These are phyloP conservation scores for Eimeria sp. DNA, from an alignment of 169 alveolate genomes.

Conservation along the genomic window DNA sequence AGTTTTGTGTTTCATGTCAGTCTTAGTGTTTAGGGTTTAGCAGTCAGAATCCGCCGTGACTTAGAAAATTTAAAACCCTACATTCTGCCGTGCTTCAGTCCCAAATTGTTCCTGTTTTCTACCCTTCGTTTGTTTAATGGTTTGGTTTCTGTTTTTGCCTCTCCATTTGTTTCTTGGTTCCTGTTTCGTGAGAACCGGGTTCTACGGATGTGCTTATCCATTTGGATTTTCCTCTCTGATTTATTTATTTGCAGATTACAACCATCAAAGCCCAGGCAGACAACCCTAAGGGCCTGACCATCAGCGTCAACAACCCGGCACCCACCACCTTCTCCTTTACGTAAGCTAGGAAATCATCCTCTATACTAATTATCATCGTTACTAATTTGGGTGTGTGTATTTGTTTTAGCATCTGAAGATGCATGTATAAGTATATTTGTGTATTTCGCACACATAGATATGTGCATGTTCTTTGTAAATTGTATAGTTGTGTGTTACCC, in stretches of 20 bases:
- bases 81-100: too few species aligned
- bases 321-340: conserved; percentile 81
- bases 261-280: conserved; percentile 76
- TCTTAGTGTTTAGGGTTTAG: too few species aligned
- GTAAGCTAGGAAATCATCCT: not conserved
- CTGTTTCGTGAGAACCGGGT: too few species aligned
- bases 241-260: conserved; percentile 72
- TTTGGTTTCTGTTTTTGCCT: not conserved
- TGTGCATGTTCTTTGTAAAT: too few species aligned
- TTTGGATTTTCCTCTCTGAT: not conserved
- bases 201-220: not conserved
- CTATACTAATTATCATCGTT: not conserved
- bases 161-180: too few species aligned
- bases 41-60: too few species aligned
- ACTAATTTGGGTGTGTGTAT: not conserved
- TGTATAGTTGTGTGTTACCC: too few species aligned
- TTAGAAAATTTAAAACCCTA: not conserved
- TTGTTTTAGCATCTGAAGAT: not conserved
- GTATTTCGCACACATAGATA: not conserved
- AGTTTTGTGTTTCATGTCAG: too few species aligned
- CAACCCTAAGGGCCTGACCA: conserved; percentile 77
- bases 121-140: not conserved
- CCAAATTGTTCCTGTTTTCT: too few species aligned
- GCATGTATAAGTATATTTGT: not conserved
- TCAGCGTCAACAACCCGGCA: conserved; percentile 75